Evolutionary conservation across 768 basidiomycete genomes (phyloP), one percentile per base, ranked within the genome.

Genomic region (Boletus eberwhitei): DNA sequence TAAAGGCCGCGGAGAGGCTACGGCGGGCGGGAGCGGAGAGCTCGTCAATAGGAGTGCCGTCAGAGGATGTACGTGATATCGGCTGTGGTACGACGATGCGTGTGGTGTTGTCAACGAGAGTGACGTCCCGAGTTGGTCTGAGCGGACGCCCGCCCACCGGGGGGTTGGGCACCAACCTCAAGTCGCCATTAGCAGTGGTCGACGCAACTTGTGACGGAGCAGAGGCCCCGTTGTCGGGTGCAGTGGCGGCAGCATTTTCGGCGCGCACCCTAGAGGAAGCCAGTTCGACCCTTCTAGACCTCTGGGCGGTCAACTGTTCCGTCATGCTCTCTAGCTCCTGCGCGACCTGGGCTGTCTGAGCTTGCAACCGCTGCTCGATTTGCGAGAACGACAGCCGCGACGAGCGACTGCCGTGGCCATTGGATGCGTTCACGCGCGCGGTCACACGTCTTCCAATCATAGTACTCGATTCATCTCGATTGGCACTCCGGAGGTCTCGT

Each of bases 371-470:
- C 40, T 71, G 70, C 36, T 70, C 70, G 1, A 73, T 51, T 41
- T 56, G 64, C 36, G 65, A 57, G 34, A 65, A 41, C 40, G 68
- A 53, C 7, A 62, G 50, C 38, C 65, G 57, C 13, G 62, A 55
- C 29, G 53, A 61, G 45, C 60, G 59, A 32, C 55, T 55, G 17
- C 47, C 40, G 1, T 58, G 66, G n/a, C 48, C 36, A 6, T 68
- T 60, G 34, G 66, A 48, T 36, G 60, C 54, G 31, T 54, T 60
- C 19, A 61, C 50, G 50, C 70, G 70, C 3, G 72, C 72, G 4
- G 71, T 67, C 40, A 71, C 70, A 37, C 69, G 70, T 26, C 72
- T 65, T 35, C 70, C 70, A 17, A 73, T 72, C 68, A 71, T 66
- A 5, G 70, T 71, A 11, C 58, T 68, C 16, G 72, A 56, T 9